phyloP scores from a whole-genome alignment of 176 grass and related monocot species.

The Triticum timopheevii region DNA sequence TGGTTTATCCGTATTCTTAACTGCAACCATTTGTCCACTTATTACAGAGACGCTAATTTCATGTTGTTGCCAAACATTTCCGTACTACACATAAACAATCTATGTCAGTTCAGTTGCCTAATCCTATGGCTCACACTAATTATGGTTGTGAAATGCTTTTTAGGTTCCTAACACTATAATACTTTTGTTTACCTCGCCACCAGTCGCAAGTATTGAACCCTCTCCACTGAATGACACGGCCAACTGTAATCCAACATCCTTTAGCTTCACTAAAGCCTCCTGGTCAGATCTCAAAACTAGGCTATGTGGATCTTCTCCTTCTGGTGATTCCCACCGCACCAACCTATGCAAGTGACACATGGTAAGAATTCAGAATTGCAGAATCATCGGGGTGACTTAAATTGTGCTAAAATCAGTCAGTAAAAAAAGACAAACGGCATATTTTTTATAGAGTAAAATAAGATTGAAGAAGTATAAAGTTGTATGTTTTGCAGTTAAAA shows the following conservation, averaged over 20 bases:
- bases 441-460: not conserved
- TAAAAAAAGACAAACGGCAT: no score
- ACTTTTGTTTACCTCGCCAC: conserved; percentile 62
- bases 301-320: conserved; percentile 25
- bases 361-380: conserved; percentile 5
- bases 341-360: conserved; percentile 48
- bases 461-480: not conserved
- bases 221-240: conserved; percentile 69
- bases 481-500: not conserved
- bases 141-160: not conserved
- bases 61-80: not conserved
- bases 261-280: conserved; percentile 50
- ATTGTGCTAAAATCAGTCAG: not conserved
- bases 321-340: conserved; percentile 63
- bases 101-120: conserved; percentile 18
- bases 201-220: conserved; percentile 80
- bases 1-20: not conserved
- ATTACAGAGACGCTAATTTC: not conserved
- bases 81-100: not conserved
- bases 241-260: conserved; percentile 71
- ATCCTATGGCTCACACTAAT: not conserved
- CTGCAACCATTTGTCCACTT: not conserved
- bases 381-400: not conserved
- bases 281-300: conserved; percentile 51
- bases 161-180: not conserved